These are phyloP conservation scores for Venustampulla echinocandica DNA, from an alignment of 495 filamentous ascomycete species.

Conservation along the genomic window DNA sequence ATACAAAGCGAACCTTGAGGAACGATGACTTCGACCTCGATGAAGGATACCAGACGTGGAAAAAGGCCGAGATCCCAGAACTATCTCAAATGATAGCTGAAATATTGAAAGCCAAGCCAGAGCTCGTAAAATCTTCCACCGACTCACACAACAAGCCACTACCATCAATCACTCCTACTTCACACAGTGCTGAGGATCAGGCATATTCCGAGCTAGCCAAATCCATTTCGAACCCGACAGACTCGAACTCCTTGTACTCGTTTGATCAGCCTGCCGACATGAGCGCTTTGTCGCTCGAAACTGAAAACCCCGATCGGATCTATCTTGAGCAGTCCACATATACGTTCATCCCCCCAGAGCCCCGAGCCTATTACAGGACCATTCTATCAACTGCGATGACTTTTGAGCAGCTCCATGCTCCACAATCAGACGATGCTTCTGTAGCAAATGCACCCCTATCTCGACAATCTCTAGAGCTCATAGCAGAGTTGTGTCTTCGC, in stretches of 20 bases:
- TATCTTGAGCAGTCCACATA: constrained; percentile 49
- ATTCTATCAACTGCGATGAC: constrained; percentile 68
- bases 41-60: constrained; percentile 86
- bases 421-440: constrained; percentile 27
- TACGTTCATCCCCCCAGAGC: constrained; percentile 82
- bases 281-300: constrained; percentile 57
- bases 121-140: constrained; percentile 55
- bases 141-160: constrained; percentile 32
- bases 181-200: constrained; percentile 36
- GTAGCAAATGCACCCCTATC: constrained; percentile 59
- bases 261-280: constrained; percentile 75
- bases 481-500: constrained; percentile 75
- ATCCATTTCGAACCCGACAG: constrained; percentile 29
- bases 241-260: constrained; percentile 41
- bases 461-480: constrained; percentile 69
- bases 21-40: constrained; percentile 85
- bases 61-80: constrained; percentile 70
- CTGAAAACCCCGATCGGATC: constrained; percentile 28
- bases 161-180: constrained; percentile 29
- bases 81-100: constrained; percentile 87
- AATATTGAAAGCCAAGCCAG: constrained; percentile 78
- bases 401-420: constrained; percentile 42
- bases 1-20: constrained; percentile 67
- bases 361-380: constrained; percentile 68
- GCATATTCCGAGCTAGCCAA: constrained; percentile 52